Conservation (phyloP, 164 flowering plant genomes). For the Magnolia kwangsiensis region DNA sequence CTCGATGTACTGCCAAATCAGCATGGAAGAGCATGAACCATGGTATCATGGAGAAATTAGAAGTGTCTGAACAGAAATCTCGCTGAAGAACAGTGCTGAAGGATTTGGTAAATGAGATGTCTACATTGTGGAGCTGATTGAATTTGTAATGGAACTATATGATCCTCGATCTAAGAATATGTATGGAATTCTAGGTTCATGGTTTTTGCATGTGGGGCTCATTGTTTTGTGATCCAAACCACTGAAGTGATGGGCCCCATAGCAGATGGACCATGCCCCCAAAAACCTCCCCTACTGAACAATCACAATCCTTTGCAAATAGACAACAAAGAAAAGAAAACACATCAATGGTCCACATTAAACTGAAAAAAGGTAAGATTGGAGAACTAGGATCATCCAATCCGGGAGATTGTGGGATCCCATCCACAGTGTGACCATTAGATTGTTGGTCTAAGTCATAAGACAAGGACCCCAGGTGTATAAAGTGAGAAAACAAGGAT, state of each 20-base stretch:
- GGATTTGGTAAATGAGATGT: background rate
- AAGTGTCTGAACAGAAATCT: background rate
- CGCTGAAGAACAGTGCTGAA: background rate
- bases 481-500: background rate
- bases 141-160: background rate
- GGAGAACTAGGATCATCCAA: background rate
- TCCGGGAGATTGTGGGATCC: background rate
- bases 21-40: background rate
- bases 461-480: background rate
- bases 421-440: background rate
- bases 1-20: conserved; percentile 57
- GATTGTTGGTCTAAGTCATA: background rate
- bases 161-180: background rate
- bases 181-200: background rate
- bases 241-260: too few species aligned
- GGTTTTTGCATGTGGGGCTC: too few species aligned
- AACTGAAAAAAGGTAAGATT: background rate
- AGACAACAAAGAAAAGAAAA: background rate
- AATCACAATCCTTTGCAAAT: background rate
- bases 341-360: background rate
- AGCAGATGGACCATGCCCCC: too few species aligned
- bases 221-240: too few species aligned
- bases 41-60: background rate
- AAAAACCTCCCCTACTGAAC: too few species aligned
- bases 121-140: background rate